Base-by-base conservation (phyloP, 176 grass and related monocot species). In the Calamus simplicifolius region DNA sequence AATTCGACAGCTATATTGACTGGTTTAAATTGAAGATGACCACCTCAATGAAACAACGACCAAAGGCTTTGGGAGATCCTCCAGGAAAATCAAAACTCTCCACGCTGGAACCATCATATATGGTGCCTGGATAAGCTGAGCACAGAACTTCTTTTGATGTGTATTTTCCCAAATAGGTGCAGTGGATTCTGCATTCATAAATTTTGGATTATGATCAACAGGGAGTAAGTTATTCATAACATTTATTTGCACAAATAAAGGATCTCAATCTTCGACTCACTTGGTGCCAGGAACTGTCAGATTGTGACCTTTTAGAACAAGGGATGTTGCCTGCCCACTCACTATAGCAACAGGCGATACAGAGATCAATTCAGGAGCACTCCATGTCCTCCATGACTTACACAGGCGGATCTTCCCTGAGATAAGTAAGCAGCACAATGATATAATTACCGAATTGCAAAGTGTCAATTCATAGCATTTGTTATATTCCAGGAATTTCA, bases 41-140 rank as follows among this genome's bases (percentile, higher is more conserved):
- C 19, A 98, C 93, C 93, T 98, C 93, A 68, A 98, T 88, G 72
- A 98, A 98, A 70, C 79, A 85, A 19, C 93, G 87, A 5, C 93
- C 93, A 54, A 89, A 57, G 19, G 51, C 58, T 58, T 83, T 51
- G 48, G 73, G 50, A 54, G 81, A 79, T 78, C 86, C 81, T 76
- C 73, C 93, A 2, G 81, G 84, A 50, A 98, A 83, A 53, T 92
- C 81, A 68, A 98, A 98, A 27, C 61, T 92, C 75, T 98, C 93
- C 6, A 85, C 50, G 67, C 93, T 83, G 43, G 88, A 98, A 92
- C 92, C 87, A 50, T 98, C 93, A 56, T 89, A 98, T 78, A 98
- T 92, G 29, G 88, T 98, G 29, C 93, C 93, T 15, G 84, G 87
- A 85, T 98, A 85, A 48, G 81, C 59, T 16, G 87, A 98, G 67